Percentiles rank a stretch among this genome's conserved stretches.
Evolutionary conservation across 805 yeast genomes (phyloP).

Genomic region (Starmerella floris): DNA sequence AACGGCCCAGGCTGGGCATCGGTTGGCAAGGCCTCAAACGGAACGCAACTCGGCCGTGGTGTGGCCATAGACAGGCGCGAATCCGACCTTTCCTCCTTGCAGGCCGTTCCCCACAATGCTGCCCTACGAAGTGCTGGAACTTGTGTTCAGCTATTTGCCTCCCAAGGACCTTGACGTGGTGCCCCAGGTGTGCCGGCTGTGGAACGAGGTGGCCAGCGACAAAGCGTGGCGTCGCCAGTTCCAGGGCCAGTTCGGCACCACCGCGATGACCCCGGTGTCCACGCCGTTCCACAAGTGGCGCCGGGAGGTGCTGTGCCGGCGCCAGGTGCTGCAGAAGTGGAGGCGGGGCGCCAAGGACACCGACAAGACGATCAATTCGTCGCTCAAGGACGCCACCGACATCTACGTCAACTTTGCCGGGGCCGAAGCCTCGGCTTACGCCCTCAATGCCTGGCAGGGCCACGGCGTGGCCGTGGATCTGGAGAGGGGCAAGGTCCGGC

Average conservation of each 20-base stretch:
- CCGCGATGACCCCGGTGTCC: conserved; percentile 19
- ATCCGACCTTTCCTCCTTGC: too few species aligned
- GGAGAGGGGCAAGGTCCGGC: conserved; percentile 23
- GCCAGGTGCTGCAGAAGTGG: conserved; percentile 23
- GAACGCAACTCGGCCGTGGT: too few species aligned
- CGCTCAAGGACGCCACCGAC: conserved; percentile 17
- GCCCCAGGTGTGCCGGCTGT: conserved; percentile 23
- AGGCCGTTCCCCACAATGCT: too few species aligned
- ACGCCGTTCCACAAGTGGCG: conserved; percentile 23
- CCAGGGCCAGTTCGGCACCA: conserved; percentile 18
- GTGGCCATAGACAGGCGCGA: too few species aligned
- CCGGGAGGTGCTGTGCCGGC: conserved; percentile 22
- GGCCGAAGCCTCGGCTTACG: conserved; percentile 16
- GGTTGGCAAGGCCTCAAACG: too few species aligned
- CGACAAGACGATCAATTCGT: conserved; percentile 21
- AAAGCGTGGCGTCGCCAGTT: conserved; percentile 25
- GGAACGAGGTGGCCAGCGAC: conserved; percentile 24
- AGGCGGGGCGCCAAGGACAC: conserved; percentile 17
- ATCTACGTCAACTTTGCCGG: conserved; percentile 20
- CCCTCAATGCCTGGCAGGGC: conserved; percentile 21
- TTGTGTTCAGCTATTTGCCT: conserved; percentile 13
- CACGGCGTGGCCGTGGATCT: conserved; percentile 24
- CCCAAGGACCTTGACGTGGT: conserved; percentile 20
- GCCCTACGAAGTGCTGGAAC: conserved; percentile 14
- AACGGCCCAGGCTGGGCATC: too few species aligned